Conservation (phyloP, 768 basidiomycete genomes). For the Phanerodontia chrysosporium region DNA sequence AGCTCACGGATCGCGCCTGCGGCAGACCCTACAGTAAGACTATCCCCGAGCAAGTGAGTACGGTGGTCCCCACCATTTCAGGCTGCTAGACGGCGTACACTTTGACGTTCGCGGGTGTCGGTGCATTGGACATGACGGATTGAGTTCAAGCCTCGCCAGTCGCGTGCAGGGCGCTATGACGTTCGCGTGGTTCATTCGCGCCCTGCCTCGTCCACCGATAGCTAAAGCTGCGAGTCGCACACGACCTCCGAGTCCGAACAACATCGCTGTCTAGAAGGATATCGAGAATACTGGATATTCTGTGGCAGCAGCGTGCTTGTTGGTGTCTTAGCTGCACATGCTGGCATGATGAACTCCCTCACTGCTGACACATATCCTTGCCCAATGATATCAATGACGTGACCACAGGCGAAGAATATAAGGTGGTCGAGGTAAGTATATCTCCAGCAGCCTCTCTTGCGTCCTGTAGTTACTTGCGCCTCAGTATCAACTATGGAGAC, state of each 20-base stretch:
- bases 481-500: background rate
- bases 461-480: background rate
- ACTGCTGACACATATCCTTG: background rate
- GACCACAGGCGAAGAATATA: background rate
- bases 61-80: background rate
- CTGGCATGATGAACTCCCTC: too few species aligned
- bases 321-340: too few species aligned
- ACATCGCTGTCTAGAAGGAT: too few species aligned
- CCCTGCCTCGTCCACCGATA: background rate
- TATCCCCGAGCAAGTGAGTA: conserved; percentile 19
- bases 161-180: background rate
- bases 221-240: background rate
- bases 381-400: background rate
- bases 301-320: too few species aligned
- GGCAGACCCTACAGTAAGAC: conserved; percentile 79
- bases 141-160: background rate
- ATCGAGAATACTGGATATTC: too few species aligned
- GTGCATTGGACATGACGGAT: background rate
- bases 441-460: background rate
- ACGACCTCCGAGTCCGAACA: too few species aligned
- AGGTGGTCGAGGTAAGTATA: too few species aligned
- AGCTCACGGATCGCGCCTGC: conserved; percentile 70
- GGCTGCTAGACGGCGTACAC: background rate
- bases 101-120: background rate
- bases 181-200: background rate